Evolutionary conservation across 2,329 filamentous ascomycete species (phyloP), one percentile per base, ranked within the genome.

Genomic region (Trichoderma atroviride): DNA sequence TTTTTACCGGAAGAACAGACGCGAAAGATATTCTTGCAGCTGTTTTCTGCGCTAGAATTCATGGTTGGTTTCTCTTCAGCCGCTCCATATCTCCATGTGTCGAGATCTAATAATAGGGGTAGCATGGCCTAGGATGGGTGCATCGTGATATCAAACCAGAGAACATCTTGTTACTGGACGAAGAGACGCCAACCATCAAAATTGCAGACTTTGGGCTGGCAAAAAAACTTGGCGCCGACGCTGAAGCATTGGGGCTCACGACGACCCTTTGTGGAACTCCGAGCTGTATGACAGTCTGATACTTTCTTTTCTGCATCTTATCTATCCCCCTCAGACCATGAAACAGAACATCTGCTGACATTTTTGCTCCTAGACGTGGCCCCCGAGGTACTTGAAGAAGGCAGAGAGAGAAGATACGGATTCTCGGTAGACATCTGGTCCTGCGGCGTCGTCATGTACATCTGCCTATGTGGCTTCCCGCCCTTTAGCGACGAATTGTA

Each of bases 141-240:
- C 94, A 97, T 79, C 90, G 91, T 83, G 91, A 94, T 75, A 93
- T 63, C 60, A 63, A 53, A 10, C 60, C 60, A 7, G 60, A 63
- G 22, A 63, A 63, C 29, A 63, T 63, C 19, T 22, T 63, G n/a
- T 14, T 63, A 14, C 29, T 52, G 24, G 47, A 63, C 3, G 22
- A 63, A 14, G 22, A 53, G 33, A 63, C 35, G 3, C 29, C 27
- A 0, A 19, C 31, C 10, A 53, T 63, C 72, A 99, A 99, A 81
- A 83, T 99, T 71, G 96, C 94, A 22, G 96, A 99, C 79, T 99
- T 94, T 76, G 92, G 92, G 81, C 84, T 94, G 10, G 93, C 91
- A 24, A 97, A 97, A 81, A 97, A 97, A 0, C 94, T 91, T 53
- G 91, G 92, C 19, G 9, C 37, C 27, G 29, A 24, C 19, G 19